phyloP scores from a whole-genome alignment of 176 grass and related monocot species.

The Avena atlantica region DNA sequence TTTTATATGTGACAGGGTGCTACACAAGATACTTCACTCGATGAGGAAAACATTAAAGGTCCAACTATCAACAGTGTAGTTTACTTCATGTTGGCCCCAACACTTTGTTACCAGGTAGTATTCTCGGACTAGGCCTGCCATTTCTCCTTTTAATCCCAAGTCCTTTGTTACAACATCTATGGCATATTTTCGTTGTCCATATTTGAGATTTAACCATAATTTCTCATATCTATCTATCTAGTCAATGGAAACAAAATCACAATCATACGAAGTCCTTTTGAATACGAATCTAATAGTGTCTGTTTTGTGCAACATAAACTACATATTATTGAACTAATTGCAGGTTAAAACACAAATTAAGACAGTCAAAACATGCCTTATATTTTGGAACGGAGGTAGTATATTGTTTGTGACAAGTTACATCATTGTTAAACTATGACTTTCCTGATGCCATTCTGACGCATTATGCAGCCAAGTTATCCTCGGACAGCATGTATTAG shows the following conservation, averaged over 20 bases:
- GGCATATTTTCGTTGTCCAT: too few relatives aligned
- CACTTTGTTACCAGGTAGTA: constrained; percentile 95
- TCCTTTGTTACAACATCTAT: background rate
- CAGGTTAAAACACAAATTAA: too few relatives aligned
- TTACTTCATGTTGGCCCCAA: constrained; percentile 93
- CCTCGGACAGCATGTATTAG: constrained; percentile 73
- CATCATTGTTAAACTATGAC: background rate
- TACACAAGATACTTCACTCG: constrained; percentile 49
- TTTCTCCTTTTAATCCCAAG: background rate
- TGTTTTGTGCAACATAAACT: too few relatives aligned
- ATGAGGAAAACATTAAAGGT: constrained; percentile 55
- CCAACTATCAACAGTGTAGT: constrained; percentile 66
- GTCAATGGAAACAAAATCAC: too few relatives aligned
- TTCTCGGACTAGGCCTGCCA: background rate
- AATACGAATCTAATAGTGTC: too few relatives aligned
- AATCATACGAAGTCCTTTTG: too few relatives aligned
- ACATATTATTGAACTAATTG: too few relatives aligned
- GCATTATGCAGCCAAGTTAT: constrained; percentile 78
- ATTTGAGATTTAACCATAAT: too few relatives aligned
- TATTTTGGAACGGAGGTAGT: background rate
- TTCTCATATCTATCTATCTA: too few relatives aligned
- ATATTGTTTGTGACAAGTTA: background rate
- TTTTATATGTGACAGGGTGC: constrained; percentile 49
- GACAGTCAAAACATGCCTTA: too few relatives aligned
- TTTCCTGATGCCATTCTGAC: constrained; percentile 42